Evolutionary conservation across 805 yeast species (phyloP).

Genomic region (Saccharomyces jurei): DNA sequence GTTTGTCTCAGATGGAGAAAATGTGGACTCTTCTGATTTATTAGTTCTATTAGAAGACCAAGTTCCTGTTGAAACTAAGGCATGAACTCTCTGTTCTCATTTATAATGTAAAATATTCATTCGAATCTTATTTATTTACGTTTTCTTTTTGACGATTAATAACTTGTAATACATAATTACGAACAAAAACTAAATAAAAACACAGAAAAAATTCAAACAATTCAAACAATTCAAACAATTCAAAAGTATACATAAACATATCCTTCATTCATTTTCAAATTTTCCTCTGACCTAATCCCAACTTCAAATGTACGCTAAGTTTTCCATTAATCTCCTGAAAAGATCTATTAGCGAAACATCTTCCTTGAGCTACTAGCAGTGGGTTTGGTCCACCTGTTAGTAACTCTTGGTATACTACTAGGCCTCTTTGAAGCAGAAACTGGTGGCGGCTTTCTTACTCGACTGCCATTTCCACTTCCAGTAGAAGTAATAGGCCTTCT

Average conservation of each 20-base stretch:
- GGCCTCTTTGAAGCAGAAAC: slow-evolving; percentile 3
- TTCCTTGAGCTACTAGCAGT: slow-evolving; percentile 22
- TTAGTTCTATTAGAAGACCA: slow-evolving; percentile 45
- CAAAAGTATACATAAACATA: not conserved
- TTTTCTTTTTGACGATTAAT: not conserved
- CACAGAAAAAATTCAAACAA: not conserved
- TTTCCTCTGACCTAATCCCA: too few species aligned
- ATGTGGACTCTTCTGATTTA: slow-evolving; percentile 88
- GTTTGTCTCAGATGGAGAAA: slow-evolving; percentile 78
- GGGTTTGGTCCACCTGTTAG: slow-evolving; percentile 18
- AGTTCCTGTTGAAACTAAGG: slow-evolving; percentile 8
- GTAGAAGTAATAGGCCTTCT: not conserved
- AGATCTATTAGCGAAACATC: slow-evolving; percentile 14
- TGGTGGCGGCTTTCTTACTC: not conserved
- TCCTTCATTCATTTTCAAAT: not conserved
- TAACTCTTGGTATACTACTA: slow-evolving; percentile 19
- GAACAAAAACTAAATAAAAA: not conserved
- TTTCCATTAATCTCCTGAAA: not conserved
- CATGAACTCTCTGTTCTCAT: not conserved
- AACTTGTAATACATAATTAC: not conserved
- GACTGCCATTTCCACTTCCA: not conserved
- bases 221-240: not conserved
- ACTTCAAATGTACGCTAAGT: not conserved
- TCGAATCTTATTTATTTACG: not conserved
- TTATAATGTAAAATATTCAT: not conserved